phyloP scores from a whole-genome alignment of 1,284 basidiomycete species.

The Marasmius sp. region DNA sequence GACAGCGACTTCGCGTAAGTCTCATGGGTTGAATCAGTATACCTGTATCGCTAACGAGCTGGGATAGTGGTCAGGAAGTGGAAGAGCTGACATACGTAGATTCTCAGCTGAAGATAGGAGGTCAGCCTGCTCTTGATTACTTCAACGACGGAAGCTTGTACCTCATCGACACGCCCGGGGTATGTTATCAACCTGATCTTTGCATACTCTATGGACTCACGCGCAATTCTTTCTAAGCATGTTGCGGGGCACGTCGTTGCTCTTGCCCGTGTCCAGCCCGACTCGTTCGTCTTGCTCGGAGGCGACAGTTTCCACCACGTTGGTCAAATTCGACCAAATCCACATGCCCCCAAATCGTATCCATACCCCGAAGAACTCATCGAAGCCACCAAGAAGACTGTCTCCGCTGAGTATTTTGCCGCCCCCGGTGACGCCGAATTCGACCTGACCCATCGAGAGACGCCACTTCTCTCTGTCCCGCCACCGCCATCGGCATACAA shows the following conservation, averaged over 20 bases:
- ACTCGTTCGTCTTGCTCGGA: conserved; percentile 21
- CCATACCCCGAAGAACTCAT: conserved; percentile 17
- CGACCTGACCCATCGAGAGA: conserved; percentile 10
- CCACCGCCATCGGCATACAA: conserved; percentile 2
- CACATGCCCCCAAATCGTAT: conserved; percentile 5
- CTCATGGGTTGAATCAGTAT: neutral
- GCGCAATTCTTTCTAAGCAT: neutral
- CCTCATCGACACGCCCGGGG: conserved; percentile 20
- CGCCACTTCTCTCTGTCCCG: conserved; percentile 13
- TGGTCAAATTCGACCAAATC: conserved; percentile 21
- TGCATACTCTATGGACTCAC: neutral
- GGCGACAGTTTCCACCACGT: conserved; percentile 23
- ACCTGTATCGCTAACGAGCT: no score
- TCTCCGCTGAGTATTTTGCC: conserved; percentile 13
- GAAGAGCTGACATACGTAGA: conserved; percentile 16
- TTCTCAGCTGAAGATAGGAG: conserved; percentile 14
- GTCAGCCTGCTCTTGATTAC: conserved; percentile 17
- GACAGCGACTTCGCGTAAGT: conserved; percentile 21
- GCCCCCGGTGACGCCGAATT: conserved; percentile 1
- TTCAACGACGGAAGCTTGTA: conserved; percentile 23
- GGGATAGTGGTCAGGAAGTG: conserved; percentile 10
- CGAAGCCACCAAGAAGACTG: conserved; percentile 4
- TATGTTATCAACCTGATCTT: neutral
- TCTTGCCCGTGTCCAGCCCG: conserved; percentile 22
- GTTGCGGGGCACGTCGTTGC: conserved; percentile 18